Conservation (phyloP, 2,329 filamentous ascomycete species). For the Rosellinia necatrix region DNA sequence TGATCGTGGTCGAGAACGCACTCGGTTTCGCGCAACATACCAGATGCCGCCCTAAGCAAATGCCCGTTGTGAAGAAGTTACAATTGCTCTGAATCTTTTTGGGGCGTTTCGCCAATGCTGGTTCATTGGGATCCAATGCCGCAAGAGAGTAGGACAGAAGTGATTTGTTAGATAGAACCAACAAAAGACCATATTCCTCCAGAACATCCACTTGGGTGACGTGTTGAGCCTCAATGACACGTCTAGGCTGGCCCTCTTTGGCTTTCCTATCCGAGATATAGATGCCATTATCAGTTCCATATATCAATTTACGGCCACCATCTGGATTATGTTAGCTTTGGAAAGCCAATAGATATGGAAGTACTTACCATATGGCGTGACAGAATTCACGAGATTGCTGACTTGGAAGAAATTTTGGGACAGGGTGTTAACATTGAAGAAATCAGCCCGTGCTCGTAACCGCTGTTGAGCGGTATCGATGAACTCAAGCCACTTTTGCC, state of each 20-base stretch:
- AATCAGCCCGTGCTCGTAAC: slow-evolving; percentile 83
- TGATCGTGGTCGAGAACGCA: slow-evolving; percentile 92
- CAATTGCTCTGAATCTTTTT: slow-evolving; percentile 97
- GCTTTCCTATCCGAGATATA: slow-evolving; percentile 90
- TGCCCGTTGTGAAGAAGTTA: slow-evolving; percentile 97
- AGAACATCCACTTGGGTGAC: slow-evolving; percentile 96
- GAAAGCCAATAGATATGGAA: neutral
- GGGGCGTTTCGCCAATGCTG: slow-evolving; percentile 78
- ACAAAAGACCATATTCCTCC: slow-evolving; percentile 89
- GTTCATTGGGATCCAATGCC: slow-evolving; percentile 83
- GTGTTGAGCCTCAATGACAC: slow-evolving; percentile 81
- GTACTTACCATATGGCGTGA: slow-evolving; percentile 81
- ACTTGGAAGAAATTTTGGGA: slow-evolving; percentile 64
- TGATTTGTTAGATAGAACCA: slow-evolving; percentile 92
- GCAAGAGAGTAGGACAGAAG: slow-evolving; percentile 87
- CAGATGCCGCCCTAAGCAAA: slow-evolving; percentile 89
- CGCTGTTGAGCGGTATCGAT: slow-evolving; percentile 90
- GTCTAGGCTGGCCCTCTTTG: slow-evolving; percentile 78
- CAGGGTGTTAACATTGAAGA: slow-evolving; percentile 76
- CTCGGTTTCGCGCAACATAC: slow-evolving; percentile 97
- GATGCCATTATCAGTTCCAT: slow-evolving; percentile 92
- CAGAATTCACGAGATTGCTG: slow-evolving; percentile 88
- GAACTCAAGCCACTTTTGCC: slow-evolving; percentile 96
- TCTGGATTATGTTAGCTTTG: slow-evolving; percentile 58
- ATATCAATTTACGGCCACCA: slow-evolving; percentile 91